Conservation (phyloP, 2,329 filamentous ascomycete genomes). For the Paramyrothecium sp. region DNA sequence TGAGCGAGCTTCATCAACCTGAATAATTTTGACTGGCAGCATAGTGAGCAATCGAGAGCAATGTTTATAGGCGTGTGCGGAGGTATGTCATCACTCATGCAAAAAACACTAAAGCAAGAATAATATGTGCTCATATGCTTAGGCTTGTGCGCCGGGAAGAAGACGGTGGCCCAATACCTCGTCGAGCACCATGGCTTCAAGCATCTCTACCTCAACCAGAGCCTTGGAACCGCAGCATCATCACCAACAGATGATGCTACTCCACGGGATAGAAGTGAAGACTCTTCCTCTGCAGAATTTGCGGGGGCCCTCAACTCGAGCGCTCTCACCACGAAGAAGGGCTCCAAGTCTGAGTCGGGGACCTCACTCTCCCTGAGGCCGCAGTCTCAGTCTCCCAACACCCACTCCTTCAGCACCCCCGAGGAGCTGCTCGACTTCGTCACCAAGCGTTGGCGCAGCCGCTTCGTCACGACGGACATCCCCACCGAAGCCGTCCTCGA, state of each 20-base stretch:
- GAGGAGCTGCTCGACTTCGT: conserved; percentile 78
- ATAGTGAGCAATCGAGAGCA: conserved; percentile 10
- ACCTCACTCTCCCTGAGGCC: conserved; percentile 21
- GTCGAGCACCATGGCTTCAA: conserved; percentile 81
- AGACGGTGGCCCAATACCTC: conserved; percentile 84
- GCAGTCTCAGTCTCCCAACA: conserved; percentile 22
- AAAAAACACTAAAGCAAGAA: neutral
- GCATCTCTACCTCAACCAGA: conserved; percentile 57
- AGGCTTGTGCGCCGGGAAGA: conserved; percentile 94
- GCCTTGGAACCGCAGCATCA: neutral
- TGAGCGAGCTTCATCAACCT: neutral
- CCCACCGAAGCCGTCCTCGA: conserved; percentile 72
- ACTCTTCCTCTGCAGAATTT: conserved; percentile 13
- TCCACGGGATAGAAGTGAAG: neutral
- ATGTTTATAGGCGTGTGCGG: conserved; percentile 81
- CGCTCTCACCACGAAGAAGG: conserved; percentile 24
- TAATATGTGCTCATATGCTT: conserved; percentile 3
- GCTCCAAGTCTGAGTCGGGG: conserved; percentile 18
- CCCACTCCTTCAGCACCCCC: conserved; percentile 56
- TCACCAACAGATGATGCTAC: conserved; percentile 5
- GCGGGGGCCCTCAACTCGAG: conserved; percentile 20
- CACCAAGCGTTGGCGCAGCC: conserved; percentile 77
- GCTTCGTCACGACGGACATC: conserved; percentile 85
- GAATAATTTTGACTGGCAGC: neutral
- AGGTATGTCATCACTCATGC: conserved; percentile 43